Evolutionary conservation across 2,329 filamentous ascomycete genomes (phyloP).

Genomic region (Epichloe uncinata): DNA sequence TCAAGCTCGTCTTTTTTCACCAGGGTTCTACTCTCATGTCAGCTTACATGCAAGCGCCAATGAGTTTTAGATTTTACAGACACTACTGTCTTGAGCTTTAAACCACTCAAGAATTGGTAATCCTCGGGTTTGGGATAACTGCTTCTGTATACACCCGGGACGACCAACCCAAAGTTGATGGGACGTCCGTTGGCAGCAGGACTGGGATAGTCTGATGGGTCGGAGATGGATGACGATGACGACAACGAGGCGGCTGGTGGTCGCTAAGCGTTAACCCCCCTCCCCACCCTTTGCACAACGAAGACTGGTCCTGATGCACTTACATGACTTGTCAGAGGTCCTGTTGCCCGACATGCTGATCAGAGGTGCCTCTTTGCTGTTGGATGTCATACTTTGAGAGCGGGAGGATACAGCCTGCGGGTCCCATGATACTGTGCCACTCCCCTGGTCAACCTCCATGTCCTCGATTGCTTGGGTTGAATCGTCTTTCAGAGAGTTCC

Average conservation of each 20-base stretch:
- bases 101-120: slow-evolving; percentile 51
- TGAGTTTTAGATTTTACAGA: slow-evolving; percentile 27
- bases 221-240: slow-evolving; percentile 1
- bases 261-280: neutral
- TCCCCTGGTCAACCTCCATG: slow-evolving; percentile 13
- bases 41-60: neutral
- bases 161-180: slow-evolving; percentile 63
- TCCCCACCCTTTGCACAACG: neutral
- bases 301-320: neutral
- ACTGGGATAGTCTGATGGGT: slow-evolving; percentile 9
- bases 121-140: slow-evolving; percentile 64
- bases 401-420: neutral
- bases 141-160: slow-evolving; percentile 66
- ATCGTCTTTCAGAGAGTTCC: slow-evolving; percentile 17
- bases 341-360: neutral
- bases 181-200: slow-evolving; percentile 29
- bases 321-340: slow-evolving; percentile 3
- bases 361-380: slow-evolving; percentile 8
- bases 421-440: slow-evolving; percentile 8
- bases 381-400: slow-evolving; percentile 1
- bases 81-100: slow-evolving; percentile 70
- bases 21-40: slow-evolving; percentile 35
- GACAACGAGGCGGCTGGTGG: neutral
- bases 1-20: slow-evolving; percentile 47
- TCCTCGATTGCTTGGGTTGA: slow-evolving; percentile 10